These are phyloP conservation scores for Hymenoscyphus occultus DNA, from an alignment of 2,329 filamentous ascomycete genomes.

Conservation along the genomic window DNA sequence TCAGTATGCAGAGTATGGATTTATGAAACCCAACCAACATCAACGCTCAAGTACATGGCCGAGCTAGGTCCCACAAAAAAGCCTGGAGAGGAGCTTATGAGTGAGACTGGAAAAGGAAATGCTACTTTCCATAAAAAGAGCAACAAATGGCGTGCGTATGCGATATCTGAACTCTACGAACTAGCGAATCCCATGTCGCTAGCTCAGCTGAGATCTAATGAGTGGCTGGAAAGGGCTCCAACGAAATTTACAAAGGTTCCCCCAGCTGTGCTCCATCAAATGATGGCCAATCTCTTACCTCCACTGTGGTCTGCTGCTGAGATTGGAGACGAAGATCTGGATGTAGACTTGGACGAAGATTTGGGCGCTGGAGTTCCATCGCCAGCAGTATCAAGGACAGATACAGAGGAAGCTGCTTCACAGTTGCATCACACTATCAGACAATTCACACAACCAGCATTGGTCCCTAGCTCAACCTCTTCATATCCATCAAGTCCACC, in stretches of 20 bases:
- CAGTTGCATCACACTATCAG: slow-evolving; percentile 31
- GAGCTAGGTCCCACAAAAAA: slow-evolving; percentile 46
- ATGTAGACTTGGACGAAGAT: background rate
- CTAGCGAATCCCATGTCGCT: slow-evolving; percentile 58
- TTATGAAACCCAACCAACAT: slow-evolving; percentile 47
- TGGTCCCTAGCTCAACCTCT: background rate
- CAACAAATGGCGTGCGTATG: slow-evolving; percentile 42
- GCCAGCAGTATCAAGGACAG: slow-evolving; percentile 26
- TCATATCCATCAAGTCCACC: slow-evolving; percentile 10
- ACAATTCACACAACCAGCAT: slow-evolving; percentile 28
- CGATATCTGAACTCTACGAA: slow-evolving; percentile 57
- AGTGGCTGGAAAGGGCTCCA: slow-evolving; percentile 52
- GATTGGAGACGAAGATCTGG: background rate
- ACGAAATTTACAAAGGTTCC: slow-evolving; percentile 52
- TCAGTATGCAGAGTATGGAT: slow-evolving; percentile 62
- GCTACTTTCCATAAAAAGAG: slow-evolving; percentile 40
- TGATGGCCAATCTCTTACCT: slow-evolving; percentile 56
- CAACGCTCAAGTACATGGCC: slow-evolving; percentile 58
- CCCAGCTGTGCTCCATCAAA: slow-evolving; percentile 54
- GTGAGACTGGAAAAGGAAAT: slow-evolving; percentile 48
- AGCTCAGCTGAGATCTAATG: slow-evolving; percentile 50
- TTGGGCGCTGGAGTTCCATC: background rate
- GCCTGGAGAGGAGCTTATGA: slow-evolving; percentile 49
- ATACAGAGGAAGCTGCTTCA: slow-evolving; percentile 33
- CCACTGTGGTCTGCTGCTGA: slow-evolving; percentile 38